These are phyloP conservation scores for Strobilomyces confusus DNA, from an alignment of 768 basidiomycete species.

Conservation along the genomic window DNA sequence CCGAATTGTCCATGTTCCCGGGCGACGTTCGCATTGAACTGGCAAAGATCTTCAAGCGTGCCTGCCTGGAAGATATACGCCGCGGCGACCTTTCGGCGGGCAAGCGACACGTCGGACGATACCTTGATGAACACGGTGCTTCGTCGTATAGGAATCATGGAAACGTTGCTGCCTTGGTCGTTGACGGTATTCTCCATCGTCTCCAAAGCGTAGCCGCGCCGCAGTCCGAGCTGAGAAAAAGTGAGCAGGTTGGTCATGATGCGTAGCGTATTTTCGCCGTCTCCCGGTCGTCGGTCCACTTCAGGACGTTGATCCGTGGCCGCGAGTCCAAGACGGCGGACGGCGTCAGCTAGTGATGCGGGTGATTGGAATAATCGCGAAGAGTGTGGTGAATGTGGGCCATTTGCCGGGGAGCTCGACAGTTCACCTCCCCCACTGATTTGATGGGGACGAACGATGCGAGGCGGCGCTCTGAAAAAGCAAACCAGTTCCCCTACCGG, in stretches of 20 bases:
- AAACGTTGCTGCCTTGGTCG: constrained; percentile 16
- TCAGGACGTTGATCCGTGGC: constrained; percentile 51
- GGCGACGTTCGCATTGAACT: constrained; percentile 58
- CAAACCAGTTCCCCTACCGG: constrained; percentile 75
- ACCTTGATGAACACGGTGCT: constrained; percentile 59
- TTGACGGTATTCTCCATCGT: constrained; percentile 31
- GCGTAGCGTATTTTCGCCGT: constrained; percentile 58
- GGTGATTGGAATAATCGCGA: constrained; percentile 55
- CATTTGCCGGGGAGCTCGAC: constrained; percentile 40
- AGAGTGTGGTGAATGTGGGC: constrained; percentile 21
- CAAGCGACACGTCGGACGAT: constrained; percentile 45
- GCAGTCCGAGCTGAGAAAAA: constrained; percentile 43
- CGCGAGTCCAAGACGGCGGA: constrained; percentile 58
- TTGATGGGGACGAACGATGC: constrained; percentile 56
- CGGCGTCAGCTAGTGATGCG: constrained; percentile 67
- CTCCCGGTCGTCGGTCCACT: constrained; percentile 41
- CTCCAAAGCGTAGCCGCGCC: constrained; percentile 39
- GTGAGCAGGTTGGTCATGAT: constrained; percentile 77
- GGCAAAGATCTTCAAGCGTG: constrained; percentile 48
- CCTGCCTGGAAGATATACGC: constrained; percentile 53
- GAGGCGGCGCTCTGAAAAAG: constrained; percentile 77
- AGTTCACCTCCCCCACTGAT: constrained; percentile 39
- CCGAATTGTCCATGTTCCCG: constrained; percentile 55
- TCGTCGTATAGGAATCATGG: constrained; percentile 37
- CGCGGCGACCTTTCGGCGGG: constrained; percentile 52